phyloP scores from a whole-genome alignment of 2,329 filamentous ascomycete genomes.

The Aspergillus viridinutans region DNA sequence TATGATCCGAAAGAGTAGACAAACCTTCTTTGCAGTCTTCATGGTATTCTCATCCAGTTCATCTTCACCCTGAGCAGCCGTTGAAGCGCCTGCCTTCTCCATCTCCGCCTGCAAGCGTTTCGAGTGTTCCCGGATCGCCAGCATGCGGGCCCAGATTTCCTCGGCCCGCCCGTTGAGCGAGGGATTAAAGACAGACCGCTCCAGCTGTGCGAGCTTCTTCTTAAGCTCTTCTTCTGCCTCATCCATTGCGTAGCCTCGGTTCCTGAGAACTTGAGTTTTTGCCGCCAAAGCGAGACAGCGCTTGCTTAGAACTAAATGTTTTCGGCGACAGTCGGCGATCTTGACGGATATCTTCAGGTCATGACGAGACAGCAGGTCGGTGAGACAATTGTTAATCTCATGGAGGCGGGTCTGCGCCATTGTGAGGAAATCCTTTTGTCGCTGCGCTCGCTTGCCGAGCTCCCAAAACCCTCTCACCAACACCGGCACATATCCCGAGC shows the following conservation, averaged over 20 bases:
- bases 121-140: constrained; percentile 56
- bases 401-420: constrained; percentile 57
- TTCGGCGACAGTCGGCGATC: constrained; percentile 55
- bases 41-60: constrained; percentile 56
- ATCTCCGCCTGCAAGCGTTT: constrained; percentile 57
- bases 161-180: constrained; percentile 57
- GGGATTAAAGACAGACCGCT: constrained; percentile 58
- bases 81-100: constrained; percentile 48
- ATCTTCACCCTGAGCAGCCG: constrained; percentile 38
- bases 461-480: constrained; percentile 58
- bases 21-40: constrained; percentile 58
- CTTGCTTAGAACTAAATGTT: constrained; percentile 57
- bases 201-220: constrained; percentile 56
- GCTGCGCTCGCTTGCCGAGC: constrained; percentile 54
- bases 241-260: constrained; percentile 63
- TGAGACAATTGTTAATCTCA: constrained; percentile 62
- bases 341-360: constrained; percentile 57
- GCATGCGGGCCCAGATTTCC: constrained; percentile 65
- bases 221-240: constrained; percentile 60
- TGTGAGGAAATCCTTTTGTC: constrained; percentile 55
- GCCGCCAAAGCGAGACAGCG: constrained; percentile 58
- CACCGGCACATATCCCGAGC: constrained; percentile 55
- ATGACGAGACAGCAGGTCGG: constrained; percentile 56
- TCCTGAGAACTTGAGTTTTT: constrained; percentile 61
- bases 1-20: constrained; percentile 8